Evolutionary conservation across 179 eudicot genomes (phyloP), one percentile per base, ranked within the genome.

Genomic region (Heliamphora pulchella): DNA sequence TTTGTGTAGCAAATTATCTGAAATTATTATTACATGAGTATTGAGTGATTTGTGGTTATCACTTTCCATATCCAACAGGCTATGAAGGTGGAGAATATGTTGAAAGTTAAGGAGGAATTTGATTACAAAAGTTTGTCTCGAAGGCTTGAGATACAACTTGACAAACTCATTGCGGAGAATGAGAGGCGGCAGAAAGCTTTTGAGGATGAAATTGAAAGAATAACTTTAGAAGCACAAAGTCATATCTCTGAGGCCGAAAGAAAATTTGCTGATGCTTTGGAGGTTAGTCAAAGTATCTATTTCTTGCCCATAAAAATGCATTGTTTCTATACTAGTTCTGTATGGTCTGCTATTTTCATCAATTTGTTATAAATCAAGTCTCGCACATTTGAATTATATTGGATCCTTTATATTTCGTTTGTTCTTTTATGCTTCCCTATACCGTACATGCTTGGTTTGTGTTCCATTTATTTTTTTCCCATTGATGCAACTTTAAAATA

Each of bases 41-140:
- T 59, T 31, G 53, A 18, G 10, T n/a, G 61, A 8, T 18, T 55
- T 54, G 50, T 75, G 53, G 79, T 46, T 63, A 63, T 59, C 18
- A 77, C 71, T 58, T 66, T 82, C 55, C 11, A 8, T 78, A 17
- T 83, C 71, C 71, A 17, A 48, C 90, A 96, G 99, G 99, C 99
- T 66, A 96, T 96, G 99, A 96, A 96, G 91, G 99, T 96, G 87
- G 98, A 96, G 85, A 96, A 92, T 79, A 96, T 96, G 99, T 82
- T 96, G 88, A 96, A 86, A 84, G 89, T 96, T 58, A 96, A 96
- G 87, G 99, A 96, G 80, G 99, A 96, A 87, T 94, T 91, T 84
- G 99, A 94, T 83, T 96, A 94, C 88, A 96, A 94, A 86, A 94
- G 98, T 84, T 88, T 96, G 87, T 91, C 92, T 74, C 89, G 87